phyloP scores from a whole-genome alignment of 768 basidiomycete species.

The Cystoderma amianthinum region DNA sequence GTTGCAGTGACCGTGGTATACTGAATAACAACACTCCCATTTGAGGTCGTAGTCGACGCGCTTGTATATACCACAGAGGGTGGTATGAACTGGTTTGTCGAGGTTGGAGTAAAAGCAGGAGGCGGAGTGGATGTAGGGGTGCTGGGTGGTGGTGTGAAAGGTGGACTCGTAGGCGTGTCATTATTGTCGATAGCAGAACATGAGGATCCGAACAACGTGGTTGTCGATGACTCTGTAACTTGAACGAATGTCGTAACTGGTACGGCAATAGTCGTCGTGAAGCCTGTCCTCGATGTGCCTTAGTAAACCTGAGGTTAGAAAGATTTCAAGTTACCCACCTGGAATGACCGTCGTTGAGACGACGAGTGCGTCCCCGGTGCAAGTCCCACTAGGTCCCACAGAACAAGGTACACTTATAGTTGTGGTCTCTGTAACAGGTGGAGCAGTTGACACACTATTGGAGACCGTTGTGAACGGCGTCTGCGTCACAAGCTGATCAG shows the following conservation, averaged over 20 bases:
- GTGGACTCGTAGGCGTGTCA: not conserved
- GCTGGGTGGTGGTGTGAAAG: slow-evolving; percentile 1
- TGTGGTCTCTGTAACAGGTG: slow-evolving; percentile 3
- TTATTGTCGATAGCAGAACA: slow-evolving; percentile 14
- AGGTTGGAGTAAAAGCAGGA: slow-evolving; percentile 17
- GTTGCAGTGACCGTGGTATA: slow-evolving; percentile 29
- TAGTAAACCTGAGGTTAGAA: slow-evolving; percentile 3
- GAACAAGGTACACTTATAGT: slow-evolving; percentile 5
- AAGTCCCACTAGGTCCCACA: not conserved
- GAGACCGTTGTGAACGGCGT: slow-evolving; percentile 27
- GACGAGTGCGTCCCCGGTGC: not conserved
- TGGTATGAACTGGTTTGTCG: too few relatives aligned
- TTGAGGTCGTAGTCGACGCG: slow-evolving; percentile 25
- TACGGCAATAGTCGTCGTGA: slow-evolving; percentile 23
- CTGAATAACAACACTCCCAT: slow-evolving; percentile 32
- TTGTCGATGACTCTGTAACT: slow-evolving; percentile 20
- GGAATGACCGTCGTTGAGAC: slow-evolving; percentile 10
- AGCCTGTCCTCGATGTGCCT: slow-evolving; percentile 8
- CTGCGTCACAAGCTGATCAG: slow-evolving; percentile 26
- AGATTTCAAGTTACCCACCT: slow-evolving; percentile 16
- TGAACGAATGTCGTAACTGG: slow-evolving; percentile 30
- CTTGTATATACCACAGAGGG: slow-evolving; percentile 18
- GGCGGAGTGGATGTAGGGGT: slow-evolving; percentile 5
- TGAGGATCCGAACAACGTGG: slow-evolving; percentile 36
- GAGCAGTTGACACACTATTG: slow-evolving; percentile 14